Percentiles rank a stretch among this genome's conserved stretches.
Conservation (phyloP, 345 rosid species). For the Ceriops tagal region DNA sequence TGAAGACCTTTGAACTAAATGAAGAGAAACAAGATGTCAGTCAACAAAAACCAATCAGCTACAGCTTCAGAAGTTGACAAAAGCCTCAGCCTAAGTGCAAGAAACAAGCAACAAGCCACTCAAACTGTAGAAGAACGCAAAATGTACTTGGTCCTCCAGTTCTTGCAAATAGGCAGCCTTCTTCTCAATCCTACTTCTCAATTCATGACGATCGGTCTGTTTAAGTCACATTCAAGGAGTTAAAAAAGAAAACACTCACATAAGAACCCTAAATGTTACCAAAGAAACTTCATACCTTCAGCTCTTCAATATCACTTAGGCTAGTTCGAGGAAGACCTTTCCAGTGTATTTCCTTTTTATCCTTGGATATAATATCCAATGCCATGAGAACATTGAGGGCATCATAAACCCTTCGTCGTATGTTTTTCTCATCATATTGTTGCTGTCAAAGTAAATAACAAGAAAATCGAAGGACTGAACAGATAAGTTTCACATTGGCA, state of each 20-base stretch:
- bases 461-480: conserved; percentile 2
- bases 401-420: conserved; percentile 95
- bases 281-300: conserved; percentile 57
- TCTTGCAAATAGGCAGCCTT: conserved; percentile 83
- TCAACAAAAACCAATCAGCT: background rate
- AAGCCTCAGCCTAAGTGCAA: conserved; percentile 14
- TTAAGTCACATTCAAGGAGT: conserved; percentile 14
- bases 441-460: conserved; percentile 44
- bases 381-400: conserved; percentile 99
- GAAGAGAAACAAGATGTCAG: conserved; percentile 24
- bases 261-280: conserved; percentile 20
- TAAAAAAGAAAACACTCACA: conserved; percentile 8
- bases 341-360: conserved; percentile 98
- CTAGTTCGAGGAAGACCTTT: conserved; percentile 97
- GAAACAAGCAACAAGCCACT: conserved; percentile 5
- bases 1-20: conserved; percentile 77
- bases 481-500: conserved; percentile 4
- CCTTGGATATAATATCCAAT: conserved; percentile 94
- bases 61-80: conserved; percentile 8
- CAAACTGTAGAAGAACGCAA: conserved; percentile 10
- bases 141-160: conserved; percentile 87
- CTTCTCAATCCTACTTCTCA: conserved; percentile 80
- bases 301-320: conserved; percentile 83
- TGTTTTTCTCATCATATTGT: conserved; percentile 98
- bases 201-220: conserved; percentile 65